These are phyloP conservation scores for Serendipita sp. DNA, from an alignment of 768 basidiomycete genomes.

Conservation along the genomic window DNA sequence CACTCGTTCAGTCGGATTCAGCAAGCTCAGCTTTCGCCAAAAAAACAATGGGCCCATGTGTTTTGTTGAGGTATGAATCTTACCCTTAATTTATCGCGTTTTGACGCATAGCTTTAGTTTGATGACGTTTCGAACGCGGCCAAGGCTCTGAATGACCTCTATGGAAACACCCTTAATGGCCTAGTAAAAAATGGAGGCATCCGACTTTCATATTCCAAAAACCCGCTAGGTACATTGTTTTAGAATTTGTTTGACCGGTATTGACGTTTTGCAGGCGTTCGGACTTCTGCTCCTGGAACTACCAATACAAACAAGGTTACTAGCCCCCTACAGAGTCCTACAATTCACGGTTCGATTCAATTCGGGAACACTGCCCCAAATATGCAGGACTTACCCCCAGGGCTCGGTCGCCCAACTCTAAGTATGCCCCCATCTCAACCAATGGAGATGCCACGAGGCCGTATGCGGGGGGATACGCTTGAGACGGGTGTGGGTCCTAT, in stretches of 20 bases:
- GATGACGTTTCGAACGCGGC: conserved; percentile 77
- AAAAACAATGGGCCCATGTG: conserved; percentile 99
- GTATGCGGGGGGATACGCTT: not conserved
- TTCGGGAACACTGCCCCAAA: not conserved
- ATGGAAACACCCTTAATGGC: conserved; percentile 81
- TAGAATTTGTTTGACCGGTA: not conserved
- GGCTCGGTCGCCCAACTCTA: not conserved
- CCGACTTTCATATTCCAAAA: conserved; percentile 92
- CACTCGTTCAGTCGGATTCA: conserved; percentile 61
- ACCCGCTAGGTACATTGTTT: conserved; percentile 57
- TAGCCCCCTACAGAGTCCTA: conserved; percentile 1
- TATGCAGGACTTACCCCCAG: not conserved
- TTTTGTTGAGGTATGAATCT: conserved; percentile 71
- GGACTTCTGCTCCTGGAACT: not conserved
- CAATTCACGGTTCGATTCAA: not conserved
- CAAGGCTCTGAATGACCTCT: conserved; percentile 74
- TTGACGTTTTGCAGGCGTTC: not conserved
- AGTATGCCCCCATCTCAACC: not conserved
- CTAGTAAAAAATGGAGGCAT: conserved; percentile 93
- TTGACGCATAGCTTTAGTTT: conserved; percentile 36
- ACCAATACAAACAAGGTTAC: not conserved
- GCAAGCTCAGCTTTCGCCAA: conserved; percentile 84
- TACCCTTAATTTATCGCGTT: not conserved
- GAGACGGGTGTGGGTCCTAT: not conserved
- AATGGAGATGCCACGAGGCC: not conserved